phyloP scores from a whole-genome alignment of 495 filamentous ascomycete genomes.

The Oleoguttula mirabilis region DNA sequence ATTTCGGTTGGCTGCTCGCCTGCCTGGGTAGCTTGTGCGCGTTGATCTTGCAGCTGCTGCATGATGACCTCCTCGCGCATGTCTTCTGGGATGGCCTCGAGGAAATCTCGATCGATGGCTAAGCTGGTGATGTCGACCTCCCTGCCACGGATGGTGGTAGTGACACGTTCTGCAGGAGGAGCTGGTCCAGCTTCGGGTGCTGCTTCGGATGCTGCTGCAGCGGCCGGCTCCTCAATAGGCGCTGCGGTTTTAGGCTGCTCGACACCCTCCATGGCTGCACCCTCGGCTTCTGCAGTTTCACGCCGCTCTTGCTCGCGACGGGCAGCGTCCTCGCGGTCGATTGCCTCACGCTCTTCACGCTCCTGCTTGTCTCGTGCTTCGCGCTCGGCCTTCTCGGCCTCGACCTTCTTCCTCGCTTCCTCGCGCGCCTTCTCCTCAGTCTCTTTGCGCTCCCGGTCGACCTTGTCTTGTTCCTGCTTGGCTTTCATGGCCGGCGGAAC shows the following conservation, averaged over 20 bases:
- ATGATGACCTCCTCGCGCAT: conserved; percentile 91
- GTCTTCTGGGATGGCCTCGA: conserved; percentile 88
- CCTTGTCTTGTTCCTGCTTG: conserved; percentile 53
- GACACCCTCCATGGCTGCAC: conserved; percentile 71
- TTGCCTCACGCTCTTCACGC: conserved; percentile 38
- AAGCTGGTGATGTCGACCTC: conserved; percentile 84
- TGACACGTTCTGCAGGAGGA: conserved; percentile 42
- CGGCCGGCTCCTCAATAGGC: conserved; percentile 37
- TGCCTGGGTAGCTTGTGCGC: conserved; percentile 64
- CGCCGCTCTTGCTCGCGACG: conserved; percentile 39
- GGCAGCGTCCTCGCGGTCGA: conserved; percentile 47
- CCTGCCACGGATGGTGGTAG: conserved; percentile 69
- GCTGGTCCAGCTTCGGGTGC: too few relatives aligned
- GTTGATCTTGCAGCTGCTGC: conserved; percentile 68
- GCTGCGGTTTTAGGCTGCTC: conserved; percentile 39
- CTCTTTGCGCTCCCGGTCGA: conserved; percentile 36
- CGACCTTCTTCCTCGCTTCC: conserved; percentile 26
- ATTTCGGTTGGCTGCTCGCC: conserved; percentile 80
- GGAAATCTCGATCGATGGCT: conserved; percentile 86
- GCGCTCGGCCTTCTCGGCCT: conserved; percentile 42
- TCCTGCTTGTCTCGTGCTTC: conserved; percentile 30
- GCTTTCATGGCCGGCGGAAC: conserved; percentile 74
- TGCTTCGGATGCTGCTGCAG: conserved; percentile 3
- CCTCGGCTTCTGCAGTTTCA: conserved; percentile 18
- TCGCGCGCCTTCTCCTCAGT: conserved; percentile 22